These are phyloP conservation scores for Aspergillus biplanus DNA, from an alignment of 495 filamentous ascomycete species.

Conservation along the genomic window DNA sequence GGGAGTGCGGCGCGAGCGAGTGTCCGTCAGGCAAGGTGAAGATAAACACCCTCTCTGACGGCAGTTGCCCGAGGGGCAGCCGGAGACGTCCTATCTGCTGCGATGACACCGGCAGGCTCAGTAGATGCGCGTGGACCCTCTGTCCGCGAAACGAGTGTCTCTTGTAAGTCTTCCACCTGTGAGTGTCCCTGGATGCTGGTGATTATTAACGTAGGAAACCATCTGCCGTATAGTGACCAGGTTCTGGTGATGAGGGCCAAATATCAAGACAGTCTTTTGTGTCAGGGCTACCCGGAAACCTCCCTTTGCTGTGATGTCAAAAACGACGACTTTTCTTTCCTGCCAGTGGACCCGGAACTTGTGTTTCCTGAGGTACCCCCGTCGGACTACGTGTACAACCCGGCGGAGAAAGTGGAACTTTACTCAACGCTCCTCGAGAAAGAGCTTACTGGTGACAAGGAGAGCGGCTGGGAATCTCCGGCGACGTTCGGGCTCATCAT, in stretches of 20 bases:
- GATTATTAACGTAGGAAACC: too few relatives aligned
- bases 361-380: neutral
- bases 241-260: neutral
- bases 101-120: neutral
- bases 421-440: too few relatives aligned
- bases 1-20: neutral
- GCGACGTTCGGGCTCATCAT: neutral
- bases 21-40: neutral
- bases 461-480: neutral
- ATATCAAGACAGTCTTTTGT: neutral
- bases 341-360: neutral
- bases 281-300: neutral
- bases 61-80: neutral
- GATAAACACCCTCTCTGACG: neutral
- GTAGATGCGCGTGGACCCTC: neutral
- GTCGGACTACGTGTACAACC: neutral
- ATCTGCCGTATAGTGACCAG: neutral
- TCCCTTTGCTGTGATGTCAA: too few relatives aligned
- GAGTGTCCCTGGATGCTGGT: neutral
- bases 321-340: neutral
- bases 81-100: neutral
- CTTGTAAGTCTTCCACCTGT: neutral
- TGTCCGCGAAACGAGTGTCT: neutral
- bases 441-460: too few relatives aligned
- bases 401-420: too few relatives aligned